A percentile compares a stretch with the other conserved stretches of the same genome.
These are phyloP conservation scores for Macadamia tetraphylla DNA, from an alignment of 164 flowering plant species.

Conservation along the genomic window DNA sequence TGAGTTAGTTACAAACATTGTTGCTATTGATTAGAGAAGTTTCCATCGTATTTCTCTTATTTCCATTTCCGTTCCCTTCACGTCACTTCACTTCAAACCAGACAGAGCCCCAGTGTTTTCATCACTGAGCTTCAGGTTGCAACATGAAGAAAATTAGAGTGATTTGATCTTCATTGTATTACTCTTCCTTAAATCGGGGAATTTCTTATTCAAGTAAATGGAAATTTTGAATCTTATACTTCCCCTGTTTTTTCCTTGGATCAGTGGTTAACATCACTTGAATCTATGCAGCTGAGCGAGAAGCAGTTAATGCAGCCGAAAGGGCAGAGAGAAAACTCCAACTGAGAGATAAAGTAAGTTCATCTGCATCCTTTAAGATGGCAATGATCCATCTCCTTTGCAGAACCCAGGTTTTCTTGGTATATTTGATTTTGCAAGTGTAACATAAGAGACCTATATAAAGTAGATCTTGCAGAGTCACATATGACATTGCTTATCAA, in stretches of 20 bases:
- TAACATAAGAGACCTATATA: background rate
- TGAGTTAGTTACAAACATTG: too few species aligned
- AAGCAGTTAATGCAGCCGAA: constrained; percentile 85
- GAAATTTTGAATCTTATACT: background rate
- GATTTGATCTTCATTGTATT: too few species aligned
- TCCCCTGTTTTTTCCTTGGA: background rate
- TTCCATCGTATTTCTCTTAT: too few species aligned
- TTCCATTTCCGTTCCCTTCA: too few species aligned
- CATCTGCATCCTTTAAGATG: background rate
- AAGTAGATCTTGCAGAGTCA: background rate
- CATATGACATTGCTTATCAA: background rate
- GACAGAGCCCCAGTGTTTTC: too few species aligned
- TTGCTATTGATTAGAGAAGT: too few species aligned
- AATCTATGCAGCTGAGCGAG: constrained; percentile 73
- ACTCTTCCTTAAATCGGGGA: too few species aligned
- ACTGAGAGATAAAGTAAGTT: constrained; percentile 81
- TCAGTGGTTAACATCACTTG: too few species aligned
- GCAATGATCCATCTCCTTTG: background rate
- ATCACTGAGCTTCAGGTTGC: too few species aligned
- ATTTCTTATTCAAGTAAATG: background rate
- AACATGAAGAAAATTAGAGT: too few species aligned
- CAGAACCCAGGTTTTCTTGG: background rate
- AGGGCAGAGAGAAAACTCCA: constrained; percentile 81
- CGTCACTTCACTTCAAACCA: too few species aligned
- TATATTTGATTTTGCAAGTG: background rate